Evolutionary conservation across 1,284 basidiomycete genomes (phyloP).

Genomic region (Pascua guehoae): DNA sequence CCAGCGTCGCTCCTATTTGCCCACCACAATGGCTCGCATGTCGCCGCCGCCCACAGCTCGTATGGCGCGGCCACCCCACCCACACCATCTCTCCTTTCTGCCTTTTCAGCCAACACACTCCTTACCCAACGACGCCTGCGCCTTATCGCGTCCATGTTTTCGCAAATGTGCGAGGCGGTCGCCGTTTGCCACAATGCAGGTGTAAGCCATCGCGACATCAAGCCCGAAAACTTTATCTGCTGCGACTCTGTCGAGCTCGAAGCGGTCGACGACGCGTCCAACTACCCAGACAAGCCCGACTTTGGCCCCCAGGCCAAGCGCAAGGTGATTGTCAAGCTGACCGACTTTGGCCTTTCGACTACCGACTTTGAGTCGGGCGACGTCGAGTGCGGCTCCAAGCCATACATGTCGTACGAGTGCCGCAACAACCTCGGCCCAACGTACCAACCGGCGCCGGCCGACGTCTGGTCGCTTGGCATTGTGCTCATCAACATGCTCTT

Average conservation of each 20-base stretch:
- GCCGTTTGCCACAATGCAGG: slow-evolving; percentile 90
- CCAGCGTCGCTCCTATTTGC: slow-evolving; percentile 43
- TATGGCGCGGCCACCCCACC: slow-evolving; percentile 67
- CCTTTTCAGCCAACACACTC: slow-evolving; percentile 73
- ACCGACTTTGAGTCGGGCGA: slow-evolving; percentile 82
- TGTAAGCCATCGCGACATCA: slow-evolving; percentile 95
- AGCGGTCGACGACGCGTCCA: slow-evolving; percentile 53
- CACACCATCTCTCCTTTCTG: slow-evolving; percentile 88
- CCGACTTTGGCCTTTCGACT: slow-evolving; percentile 95
- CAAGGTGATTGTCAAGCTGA: slow-evolving; percentile 80
- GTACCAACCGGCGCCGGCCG: slow-evolving; percentile 89
- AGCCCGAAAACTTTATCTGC: slow-evolving; percentile 89
- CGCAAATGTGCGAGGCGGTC: slow-evolving; percentile 96
- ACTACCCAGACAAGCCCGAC: slow-evolving; percentile 29
- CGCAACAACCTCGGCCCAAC: slow-evolving; percentile 92
- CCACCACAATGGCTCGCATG: slow-evolving; percentile 37
- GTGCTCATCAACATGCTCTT: slow-evolving; percentile 99
- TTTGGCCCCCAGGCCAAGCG: slow-evolving; percentile 50
- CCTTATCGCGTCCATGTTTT: slow-evolving; percentile 93
- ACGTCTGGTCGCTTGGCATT: slow-evolving; percentile 98
- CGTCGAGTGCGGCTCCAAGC: slow-evolving; percentile 97
- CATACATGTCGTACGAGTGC: slow-evolving; percentile 99
- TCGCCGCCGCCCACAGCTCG: neutral
- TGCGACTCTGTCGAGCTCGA: slow-evolving; percentile 72
- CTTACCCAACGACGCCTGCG: slow-evolving; percentile 81